Percentiles rank a stretch among this genome's conserved stretches.
These are phyloP conservation scores for Nemania sp. DNA, from an alignment of 2,329 filamentous ascomycete species.

Conservation along the genomic window DNA sequence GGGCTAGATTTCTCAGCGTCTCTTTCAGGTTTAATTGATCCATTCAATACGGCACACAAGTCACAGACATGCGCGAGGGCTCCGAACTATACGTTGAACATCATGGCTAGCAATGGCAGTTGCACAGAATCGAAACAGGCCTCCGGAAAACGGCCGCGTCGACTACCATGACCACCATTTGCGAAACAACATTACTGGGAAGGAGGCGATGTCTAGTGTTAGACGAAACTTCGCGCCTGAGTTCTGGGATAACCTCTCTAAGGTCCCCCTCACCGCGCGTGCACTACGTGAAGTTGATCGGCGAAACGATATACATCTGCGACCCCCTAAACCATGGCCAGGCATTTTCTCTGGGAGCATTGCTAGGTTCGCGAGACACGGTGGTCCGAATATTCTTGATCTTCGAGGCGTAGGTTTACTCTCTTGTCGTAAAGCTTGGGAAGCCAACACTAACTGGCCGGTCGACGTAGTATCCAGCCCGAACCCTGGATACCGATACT, in stretches of 20 bases:
- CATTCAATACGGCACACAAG: too few relatives aligned
- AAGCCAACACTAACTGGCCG: too few relatives aligned
- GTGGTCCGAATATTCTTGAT: conserved; percentile 18
- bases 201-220: neutral
- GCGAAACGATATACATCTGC: neutral
- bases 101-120: neutral
- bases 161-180: neutral
- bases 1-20: too few relatives aligned
- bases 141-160: too few relatives aligned
- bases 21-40: too few relatives aligned
- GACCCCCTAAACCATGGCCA: neutral
- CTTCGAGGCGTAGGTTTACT: conserved; percentile 13
- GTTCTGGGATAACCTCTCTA: conserved; percentile 31
- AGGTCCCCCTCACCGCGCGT: conserved; percentile 11
- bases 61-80: too few relatives aligned
- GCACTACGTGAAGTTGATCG: conserved; percentile 20
- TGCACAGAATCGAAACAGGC: neutral
- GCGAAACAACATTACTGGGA: neutral
- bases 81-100: too few relatives aligned
- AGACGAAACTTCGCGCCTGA: neutral
- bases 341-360: conserved; percentile 1
- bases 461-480: too few relatives aligned
- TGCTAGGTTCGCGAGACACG: conserved; percentile 8
- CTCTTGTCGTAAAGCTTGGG: too few relatives aligned
- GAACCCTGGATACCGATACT: neutral